These are phyloP conservation scores for Trichoderma guizhouense DNA, from an alignment of 2,329 filamentous ascomycete species.

Conservation along the genomic window DNA sequence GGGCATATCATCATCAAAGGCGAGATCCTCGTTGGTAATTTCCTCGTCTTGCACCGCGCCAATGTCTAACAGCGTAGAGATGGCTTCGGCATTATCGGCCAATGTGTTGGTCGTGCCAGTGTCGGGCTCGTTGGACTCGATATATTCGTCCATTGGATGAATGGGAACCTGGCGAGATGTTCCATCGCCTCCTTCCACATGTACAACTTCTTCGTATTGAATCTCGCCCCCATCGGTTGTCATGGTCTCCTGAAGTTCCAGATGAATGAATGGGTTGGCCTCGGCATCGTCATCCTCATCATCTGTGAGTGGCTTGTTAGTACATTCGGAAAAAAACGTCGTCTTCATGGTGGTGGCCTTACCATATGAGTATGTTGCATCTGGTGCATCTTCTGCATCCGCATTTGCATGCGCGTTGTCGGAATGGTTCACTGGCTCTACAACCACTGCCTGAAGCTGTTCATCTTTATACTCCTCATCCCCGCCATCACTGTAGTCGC, in stretches of 20 bases:
- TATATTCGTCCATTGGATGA: slow-evolving; percentile 19
- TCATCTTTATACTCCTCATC: not conserved
- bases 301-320: slow-evolving; percentile 29
- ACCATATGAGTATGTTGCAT: slow-evolving; percentile 26
- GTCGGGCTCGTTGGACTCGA: slow-evolving; percentile 22
- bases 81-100: slow-evolving; percentile 32
- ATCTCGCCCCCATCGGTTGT: slow-evolving; percentile 22
- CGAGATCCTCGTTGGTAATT: slow-evolving; percentile 16
- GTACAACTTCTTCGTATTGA: slow-evolving; percentile 17
- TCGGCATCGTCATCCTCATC: slow-evolving; percentile 25
- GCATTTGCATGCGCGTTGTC: not conserved
- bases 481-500: not conserved
- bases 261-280: slow-evolving; percentile 26
- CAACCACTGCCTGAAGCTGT: not conserved
- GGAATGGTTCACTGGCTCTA: not conserved
- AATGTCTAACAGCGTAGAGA: slow-evolving; percentile 25
- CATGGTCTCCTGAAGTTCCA: slow-evolving; percentile 25
- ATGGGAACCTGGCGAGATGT: not conserved
- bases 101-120: slow-evolving; percentile 34
- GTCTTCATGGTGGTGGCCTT: slow-evolving; percentile 21
- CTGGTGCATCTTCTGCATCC: not conserved
- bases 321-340: slow-evolving; percentile 23
- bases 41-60: slow-evolving; percentile 22
- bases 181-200: slow-evolving; percentile 18
- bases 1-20: slow-evolving; percentile 24